Percentiles rank a stretch among this genome's conserved stretches.
phyloP scores from a whole-genome alignment of 2,329 filamentous ascomycete genomes.

The Hortaea werneckii region DNA sequence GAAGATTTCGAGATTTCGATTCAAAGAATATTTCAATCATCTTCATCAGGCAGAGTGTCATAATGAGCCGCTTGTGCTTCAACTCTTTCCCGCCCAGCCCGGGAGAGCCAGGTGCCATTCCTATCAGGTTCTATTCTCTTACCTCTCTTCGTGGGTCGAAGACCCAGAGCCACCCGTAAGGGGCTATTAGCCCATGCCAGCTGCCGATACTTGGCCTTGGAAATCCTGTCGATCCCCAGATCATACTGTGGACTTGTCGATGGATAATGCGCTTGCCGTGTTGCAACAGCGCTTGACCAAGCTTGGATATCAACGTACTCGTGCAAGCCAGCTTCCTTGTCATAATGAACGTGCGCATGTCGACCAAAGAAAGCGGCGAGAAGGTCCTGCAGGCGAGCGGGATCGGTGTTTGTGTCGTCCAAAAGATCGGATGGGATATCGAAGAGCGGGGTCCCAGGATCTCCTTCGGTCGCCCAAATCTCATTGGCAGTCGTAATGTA shows the following conservation, averaged over 20 bases:
- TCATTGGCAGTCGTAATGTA: constrained; percentile 23
- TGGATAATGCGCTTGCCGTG: neutral
- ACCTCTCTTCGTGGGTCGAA: neutral
- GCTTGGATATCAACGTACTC: constrained; percentile 15
- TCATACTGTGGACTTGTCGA: too few species aligned
- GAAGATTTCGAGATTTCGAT: too few species aligned
- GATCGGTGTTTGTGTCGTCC: neutral
- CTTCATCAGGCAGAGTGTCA: too few species aligned
- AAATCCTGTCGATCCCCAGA: neutral
- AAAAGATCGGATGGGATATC: neutral
- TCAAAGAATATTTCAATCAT: too few species aligned
- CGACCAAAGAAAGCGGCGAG: constrained; percentile 14
- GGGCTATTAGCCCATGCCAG: constrained; percentile 10
- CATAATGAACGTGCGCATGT: neutral
- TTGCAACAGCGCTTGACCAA: constrained; percentile 5
- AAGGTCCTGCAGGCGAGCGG: constrained; percentile 4
- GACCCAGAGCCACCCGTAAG: constrained; percentile 6
- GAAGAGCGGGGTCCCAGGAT: constrained; percentile 3
- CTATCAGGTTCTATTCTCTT: too few species aligned
- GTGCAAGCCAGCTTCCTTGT: neutral
- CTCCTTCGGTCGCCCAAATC: constrained; percentile 14
- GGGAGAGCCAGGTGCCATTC: too few species aligned
- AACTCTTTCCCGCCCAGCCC: too few species aligned
- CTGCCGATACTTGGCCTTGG: neutral
- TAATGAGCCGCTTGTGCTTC: too few species aligned